Evolutionary conservation across 495 filamentous ascomycete genomes (phyloP).

Genomic region (Aspergillus diversus): DNA sequence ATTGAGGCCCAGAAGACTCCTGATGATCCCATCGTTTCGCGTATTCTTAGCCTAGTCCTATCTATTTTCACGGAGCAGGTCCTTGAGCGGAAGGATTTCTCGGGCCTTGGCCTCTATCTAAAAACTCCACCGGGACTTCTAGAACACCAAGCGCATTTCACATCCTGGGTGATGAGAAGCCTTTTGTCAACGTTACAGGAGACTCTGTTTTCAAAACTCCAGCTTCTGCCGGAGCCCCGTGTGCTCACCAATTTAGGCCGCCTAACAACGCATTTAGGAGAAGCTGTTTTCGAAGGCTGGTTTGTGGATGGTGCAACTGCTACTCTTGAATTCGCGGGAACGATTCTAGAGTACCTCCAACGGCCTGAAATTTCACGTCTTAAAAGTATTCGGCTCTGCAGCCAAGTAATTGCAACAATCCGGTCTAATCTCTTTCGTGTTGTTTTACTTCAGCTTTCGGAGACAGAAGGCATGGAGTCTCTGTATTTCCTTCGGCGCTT

Average conservation of each 20-base stretch:
- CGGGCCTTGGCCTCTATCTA: slow-evolving; percentile 84
- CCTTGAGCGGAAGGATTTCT: slow-evolving; percentile 82
- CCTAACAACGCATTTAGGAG: slow-evolving; percentile 76
- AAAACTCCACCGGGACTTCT: slow-evolving; percentile 90
- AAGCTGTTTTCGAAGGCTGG: slow-evolving; percentile 95
- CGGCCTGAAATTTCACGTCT: slow-evolving; percentile 76
- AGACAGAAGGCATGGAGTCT: slow-evolving; percentile 71
- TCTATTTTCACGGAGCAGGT: slow-evolving; percentile 82
- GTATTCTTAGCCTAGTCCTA: slow-evolving; percentile 73
- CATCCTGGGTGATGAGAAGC: slow-evolving; percentile 82
- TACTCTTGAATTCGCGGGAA: slow-evolving; percentile 85
- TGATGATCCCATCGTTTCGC: slow-evolving; percentile 72
- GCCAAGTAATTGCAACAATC: slow-evolving; percentile 73
- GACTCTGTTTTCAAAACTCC: slow-evolving; percentile 69
- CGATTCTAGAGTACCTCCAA: slow-evolving; percentile 84
- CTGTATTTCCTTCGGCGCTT: slow-evolving; percentile 77
- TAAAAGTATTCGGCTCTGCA: slow-evolving; percentile 89
- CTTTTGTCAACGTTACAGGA: slow-evolving; percentile 72
- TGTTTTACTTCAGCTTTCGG: slow-evolving; percentile 78
- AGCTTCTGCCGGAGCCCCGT: slow-evolving; percentile 76
- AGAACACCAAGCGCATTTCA: slow-evolving; percentile 93
- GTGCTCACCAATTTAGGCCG: slow-evolving; percentile 84
- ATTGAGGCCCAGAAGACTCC: slow-evolving; percentile 48
- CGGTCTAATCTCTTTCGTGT: slow-evolving; percentile 74
- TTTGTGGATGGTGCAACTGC: slow-evolving; percentile 79